These are phyloP conservation scores for Xylaria longipes DNA, from an alignment of 495 filamentous ascomycete genomes.

Conservation along the genomic window DNA sequence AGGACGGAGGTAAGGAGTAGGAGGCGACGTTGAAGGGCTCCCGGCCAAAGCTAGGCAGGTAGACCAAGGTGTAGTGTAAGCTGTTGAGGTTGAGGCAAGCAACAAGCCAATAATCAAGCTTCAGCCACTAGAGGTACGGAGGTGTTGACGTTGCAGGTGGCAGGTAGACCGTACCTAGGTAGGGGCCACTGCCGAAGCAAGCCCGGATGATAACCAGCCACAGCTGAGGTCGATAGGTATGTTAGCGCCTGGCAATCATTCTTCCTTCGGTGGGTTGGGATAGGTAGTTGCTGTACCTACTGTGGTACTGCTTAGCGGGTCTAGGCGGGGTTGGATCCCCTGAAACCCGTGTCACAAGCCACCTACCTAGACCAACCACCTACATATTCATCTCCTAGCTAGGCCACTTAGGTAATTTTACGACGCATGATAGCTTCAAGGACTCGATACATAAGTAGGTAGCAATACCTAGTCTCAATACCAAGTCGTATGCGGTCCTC, in stretches of 20 bases:
- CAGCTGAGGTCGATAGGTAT: neutral
- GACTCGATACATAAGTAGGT: no score
- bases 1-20: neutral
- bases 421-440: no score
- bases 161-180: slow-evolving; percentile 3
- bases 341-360: neutral
- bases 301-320: neutral
- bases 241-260: slow-evolving; percentile 3
- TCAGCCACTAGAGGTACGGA: slow-evolving; percentile 16
- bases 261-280: neutral
- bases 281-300: no score
- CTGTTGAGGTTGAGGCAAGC: slow-evolving; percentile 23
- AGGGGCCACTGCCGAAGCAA: slow-evolving; percentile 2
- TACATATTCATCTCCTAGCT: no score
- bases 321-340: neutral
- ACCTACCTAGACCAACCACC: neutral
- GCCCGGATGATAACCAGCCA: slow-evolving; percentile 19
- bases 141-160: slow-evolving; percentile 20
- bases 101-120: slow-evolving; percentile 15
- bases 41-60: slow-evolving; percentile 4
- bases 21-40: slow-evolving; percentile 9
- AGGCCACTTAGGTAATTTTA: no score
- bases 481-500: no score
- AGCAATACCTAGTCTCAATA: no score
- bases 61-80: slow-evolving; percentile 9